Base-by-base conservation (phyloP, 1,139 yeast genomes). In the Taiozyma sp. region DNA sequence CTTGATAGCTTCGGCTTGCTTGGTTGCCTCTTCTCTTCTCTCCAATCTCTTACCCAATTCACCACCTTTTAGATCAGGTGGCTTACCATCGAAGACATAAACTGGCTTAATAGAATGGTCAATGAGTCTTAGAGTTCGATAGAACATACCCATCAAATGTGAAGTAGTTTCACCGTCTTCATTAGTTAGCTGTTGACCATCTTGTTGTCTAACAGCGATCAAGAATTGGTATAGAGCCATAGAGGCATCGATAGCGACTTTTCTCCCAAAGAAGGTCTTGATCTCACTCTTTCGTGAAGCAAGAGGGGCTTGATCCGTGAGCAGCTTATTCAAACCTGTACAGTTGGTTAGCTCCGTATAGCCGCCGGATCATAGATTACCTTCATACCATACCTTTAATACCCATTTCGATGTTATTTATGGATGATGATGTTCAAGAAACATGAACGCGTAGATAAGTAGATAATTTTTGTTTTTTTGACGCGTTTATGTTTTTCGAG, bases 71-170 rank as follows among this genome's bases (percentile, higher is more conserved):
- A 93, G 70, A 10, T 85, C 90, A 1, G 67, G 81, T 16, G 96
- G 98, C 63, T 88, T 91, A 34, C 99, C 99, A 67, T 93, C 99
- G 69, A 93, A 93, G 8, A 95, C 98, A 65, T 91, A 93, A 36
- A 92, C 87, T 2, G 99, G 99, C 67, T 93, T 93, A 63, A 95
- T 83, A 23, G 97, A 97, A 63, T 88, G 83, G 58, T 87, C 96
- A 12, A 92, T 87, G 76, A 93, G 80, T 52, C 97, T 73, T 49
- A 93, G 76, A 0, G 99, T 95, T 54, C 99, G 75, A 68, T 93
- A 92, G 67, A 93, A 93, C 78, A 93, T 86, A 2, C 99, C 99
- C 84, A 91, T 90, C 57, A 95, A 70, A 68, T 93, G 99, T 1
- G 95, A 89, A 0, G 99, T 93, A 7, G 97, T 92, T 60, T 91